Base-by-base conservation (phyloP, 345 rosid species). In the Corchorus capsularis region DNA sequence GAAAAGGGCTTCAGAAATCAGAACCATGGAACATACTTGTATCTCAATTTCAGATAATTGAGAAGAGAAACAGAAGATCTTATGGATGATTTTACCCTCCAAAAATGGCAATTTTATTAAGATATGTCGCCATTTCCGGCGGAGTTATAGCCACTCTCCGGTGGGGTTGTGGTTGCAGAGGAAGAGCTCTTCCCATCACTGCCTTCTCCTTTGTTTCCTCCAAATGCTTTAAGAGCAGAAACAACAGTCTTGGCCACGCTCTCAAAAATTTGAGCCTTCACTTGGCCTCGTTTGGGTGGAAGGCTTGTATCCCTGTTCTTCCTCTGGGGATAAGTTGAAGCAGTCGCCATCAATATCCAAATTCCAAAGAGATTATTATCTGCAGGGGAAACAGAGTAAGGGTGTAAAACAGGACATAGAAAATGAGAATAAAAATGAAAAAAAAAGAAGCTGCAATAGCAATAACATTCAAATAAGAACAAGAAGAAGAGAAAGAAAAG, bases 221-320 rank as follows among this genome's bases (percentile, higher is more conserved):
- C 62, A 16, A 13, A 4, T 27, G 57, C 45, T 43, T 68, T 45
- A 65, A 55, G 5, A 32, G 71, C 83, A 14, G 73, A 63, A 27
- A 20, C 71, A 13, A 77, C 35, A 46, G 66, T 53, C 69, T 77
- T 73, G 12, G 11, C 20, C 1, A 81, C 13, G 71, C 67, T 55
- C 75, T 35, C 61, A 32, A 81, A 77, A 52, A 81, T 81, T 5
- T 62, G 78, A 67, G 80, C 83, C 71, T 54, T 77, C 17, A 81
- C 20, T 43, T 17, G 53, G 10, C 83, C 83, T 63, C 83, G 59
- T 41, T 16, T 67, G 0, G 83, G 83, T 13, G 78, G 80, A 35
- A 61, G 8, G 22, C 11, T 63, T n/a, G 50, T 1, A n/a, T 19
- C 35, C 77, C 50, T 80, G 16, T 27, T 71, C 83, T 35, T 67